phyloP scores from a whole-genome alignment of 2,329 filamentous ascomycete genomes.

The Neoascochyta sp. region DNA sequence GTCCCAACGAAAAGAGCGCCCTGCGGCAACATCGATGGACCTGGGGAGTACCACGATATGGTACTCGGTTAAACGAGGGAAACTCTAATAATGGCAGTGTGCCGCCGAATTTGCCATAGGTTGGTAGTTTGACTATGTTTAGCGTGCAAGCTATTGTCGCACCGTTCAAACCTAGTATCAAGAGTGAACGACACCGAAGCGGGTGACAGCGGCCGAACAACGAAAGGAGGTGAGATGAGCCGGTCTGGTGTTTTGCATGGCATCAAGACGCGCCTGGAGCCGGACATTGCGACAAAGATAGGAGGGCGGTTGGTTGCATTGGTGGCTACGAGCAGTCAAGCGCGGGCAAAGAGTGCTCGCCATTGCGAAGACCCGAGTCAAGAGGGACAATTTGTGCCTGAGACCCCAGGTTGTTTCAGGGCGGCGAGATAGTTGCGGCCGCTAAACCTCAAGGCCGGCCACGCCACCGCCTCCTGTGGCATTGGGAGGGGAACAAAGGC shows the following conservation, averaged over 20 bases:
- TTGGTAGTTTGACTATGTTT: conserved; percentile 24
- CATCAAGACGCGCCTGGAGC: no score
- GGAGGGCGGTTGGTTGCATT: no score
- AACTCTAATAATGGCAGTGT: conserved; percentile 26
- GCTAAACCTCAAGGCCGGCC: conserved; percentile 24
- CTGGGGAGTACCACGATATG: conserved; percentile 20
- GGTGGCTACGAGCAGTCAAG: conserved; percentile 3
- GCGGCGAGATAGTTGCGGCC: conserved; percentile 16
- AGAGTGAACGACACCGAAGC: conserved; percentile 10
- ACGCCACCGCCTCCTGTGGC: conserved; percentile 38
- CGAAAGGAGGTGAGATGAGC: conserved; percentile 8
- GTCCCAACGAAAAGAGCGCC: conserved; percentile 15
- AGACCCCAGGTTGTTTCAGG: conserved; percentile 22
- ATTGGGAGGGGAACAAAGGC: conserved; percentile 42
- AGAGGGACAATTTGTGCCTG: conserved; percentile 11
- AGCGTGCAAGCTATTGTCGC: conserved; percentile 21
- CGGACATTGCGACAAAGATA: no score
- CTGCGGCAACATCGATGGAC: conserved; percentile 16
- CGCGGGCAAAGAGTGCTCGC: conserved; percentile 2
- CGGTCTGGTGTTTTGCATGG: no score
- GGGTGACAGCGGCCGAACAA: conserved; percentile 9
- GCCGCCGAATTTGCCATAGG: conserved; percentile 15
- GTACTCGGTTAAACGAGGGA: conserved; percentile 20
- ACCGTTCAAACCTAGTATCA: conserved; percentile 19
- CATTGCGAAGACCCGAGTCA: conserved; percentile 16